Base-by-base conservation (phyloP, 768 basidiomycete genomes). In the Auricularia heimuer region DNA sequence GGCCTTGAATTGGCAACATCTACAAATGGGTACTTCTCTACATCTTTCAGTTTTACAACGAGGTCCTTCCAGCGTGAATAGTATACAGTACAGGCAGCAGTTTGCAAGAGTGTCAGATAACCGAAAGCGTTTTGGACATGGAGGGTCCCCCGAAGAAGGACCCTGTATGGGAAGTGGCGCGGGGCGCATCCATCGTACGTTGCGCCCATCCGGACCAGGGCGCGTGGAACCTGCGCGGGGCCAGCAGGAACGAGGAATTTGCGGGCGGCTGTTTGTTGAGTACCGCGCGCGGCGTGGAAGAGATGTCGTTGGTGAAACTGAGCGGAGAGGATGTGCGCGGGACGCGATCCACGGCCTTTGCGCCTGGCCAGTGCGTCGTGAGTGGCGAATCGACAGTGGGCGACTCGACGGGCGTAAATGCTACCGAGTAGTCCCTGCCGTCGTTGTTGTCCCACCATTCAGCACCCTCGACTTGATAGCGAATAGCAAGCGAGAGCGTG, bases 381-480 rank as follows among this genome's bases (percentile, higher is more conserved):
- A 16, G 47, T 6, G 47, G 47, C 14, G 47, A 16, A 10, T 8
- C 47, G 18, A 51, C 6, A 18, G 47, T 6, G 10, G 18, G 14
- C 11, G 1, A 4, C 4, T 60, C 29, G 54, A 54, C 54, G 56
- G 56, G 24, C 7, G 12, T 8, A 71, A 98, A 95, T 64, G 79
- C 83, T 63, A 90, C 83, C 60, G 84, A 77, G 74, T 96, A 98
- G 72, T 98, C 91, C 64, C 79, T 72, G 2, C 88, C 87, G 34
- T 70, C 73, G 72, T 97, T 96, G 77, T 92, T 95, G 74, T 98
- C 96, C 96, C 96, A 98, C 65, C 89, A 82, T 73, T 98, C 94
- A 68, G 78, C 76, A 29, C 87, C 84, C 12, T 77, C 74, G 70
- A 24, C 24, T 4, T 24, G 4, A 29, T 89, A 94, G 63, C 91